Conservation (phyloP, 371 early-diverging fungal species). For the Rhizopus microsporus region DNA sequence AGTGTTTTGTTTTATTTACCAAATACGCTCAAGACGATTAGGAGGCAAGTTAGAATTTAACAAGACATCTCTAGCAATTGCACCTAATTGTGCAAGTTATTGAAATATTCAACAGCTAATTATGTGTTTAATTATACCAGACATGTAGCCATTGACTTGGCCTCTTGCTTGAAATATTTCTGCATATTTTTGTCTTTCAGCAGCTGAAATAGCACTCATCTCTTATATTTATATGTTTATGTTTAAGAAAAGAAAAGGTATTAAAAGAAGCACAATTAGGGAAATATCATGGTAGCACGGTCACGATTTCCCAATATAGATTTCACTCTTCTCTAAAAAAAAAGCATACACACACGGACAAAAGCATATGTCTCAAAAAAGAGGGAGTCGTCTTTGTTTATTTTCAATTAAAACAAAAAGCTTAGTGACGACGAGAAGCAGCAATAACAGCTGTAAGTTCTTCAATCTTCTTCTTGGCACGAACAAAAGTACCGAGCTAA, state of each 20-base stretch:
- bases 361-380: neutral
- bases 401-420: neutral
- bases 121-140: constrained; percentile 47
- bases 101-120: constrained; percentile 1
- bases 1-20: constrained; percentile 41
- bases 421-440: constrained; percentile 85
- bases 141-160: constrained; percentile 70
- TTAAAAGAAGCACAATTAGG: neutral
- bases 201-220: constrained; percentile 47
- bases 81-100: constrained; percentile 38
- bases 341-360: neutral
- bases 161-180: constrained; percentile 66
- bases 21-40: constrained; percentile 70
- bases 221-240: constrained; percentile 3
- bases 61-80: constrained; percentile 67
- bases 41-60: constrained; percentile 72
- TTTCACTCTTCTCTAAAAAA: neutral
- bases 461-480: constrained; percentile 99
- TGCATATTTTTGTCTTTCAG: constrained; percentile 63
- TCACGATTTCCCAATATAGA: constrained; percentile 9
- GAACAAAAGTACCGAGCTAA: constrained; percentile 93
- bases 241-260: constrained; percentile 6
- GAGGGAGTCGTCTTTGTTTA: too few relatives aligned
- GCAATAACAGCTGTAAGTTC: constrained; percentile 94
- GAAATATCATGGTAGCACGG: constrained; percentile 9